Evolutionary conservation across 805 yeast species (phyloP), one percentile per base, ranked within the genome.

Genomic region (Pichia sporocuriosa): DNA sequence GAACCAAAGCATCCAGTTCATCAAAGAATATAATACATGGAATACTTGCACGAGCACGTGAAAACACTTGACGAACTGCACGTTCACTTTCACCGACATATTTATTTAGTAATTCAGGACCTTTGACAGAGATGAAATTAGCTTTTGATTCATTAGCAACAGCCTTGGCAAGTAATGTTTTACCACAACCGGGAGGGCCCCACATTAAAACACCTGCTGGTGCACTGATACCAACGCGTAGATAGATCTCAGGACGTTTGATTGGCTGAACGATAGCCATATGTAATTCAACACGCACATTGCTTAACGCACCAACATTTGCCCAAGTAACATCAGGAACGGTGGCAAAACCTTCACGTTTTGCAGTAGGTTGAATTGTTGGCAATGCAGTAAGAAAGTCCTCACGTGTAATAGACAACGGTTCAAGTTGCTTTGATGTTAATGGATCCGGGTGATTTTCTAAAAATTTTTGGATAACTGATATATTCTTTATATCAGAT

Each of bases 151-250:
- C 97, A 59, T 90, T 90, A 10, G 98, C 98, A 3, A 93, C 97
- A 2, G 98, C 98, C 56, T 93, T 93, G 1, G 97, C 97, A 23
- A 93, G 68, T 37, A 93, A 69, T 0, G 98, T 93, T 59, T 93
- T 93, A 72, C 98, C 98, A 67, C 97, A 93, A 28, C 98, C 98
- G 3, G 98, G 98, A 2, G 98, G 98, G 0, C 98, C 98, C 98
- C 98, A 93, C 70, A 93, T 74, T 21, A 93, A 66, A 1, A 93
- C 98, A 43, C 98, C 98, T 0, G 96, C 88, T 2, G 97, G 97
- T 0, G 97, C 96, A 41, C 87, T 78, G 32, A 93, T 89, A 61
- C 98, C 98, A 10, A 89, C 97, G 45, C 80, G 78, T 48, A 78
- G 80, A 57, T 84, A 93, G 17, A 90, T 65, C 48, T 90, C 97